Conservation (phyloP, 1,284 basidiomycete genomes). For the Malassezia globosa region DNA sequence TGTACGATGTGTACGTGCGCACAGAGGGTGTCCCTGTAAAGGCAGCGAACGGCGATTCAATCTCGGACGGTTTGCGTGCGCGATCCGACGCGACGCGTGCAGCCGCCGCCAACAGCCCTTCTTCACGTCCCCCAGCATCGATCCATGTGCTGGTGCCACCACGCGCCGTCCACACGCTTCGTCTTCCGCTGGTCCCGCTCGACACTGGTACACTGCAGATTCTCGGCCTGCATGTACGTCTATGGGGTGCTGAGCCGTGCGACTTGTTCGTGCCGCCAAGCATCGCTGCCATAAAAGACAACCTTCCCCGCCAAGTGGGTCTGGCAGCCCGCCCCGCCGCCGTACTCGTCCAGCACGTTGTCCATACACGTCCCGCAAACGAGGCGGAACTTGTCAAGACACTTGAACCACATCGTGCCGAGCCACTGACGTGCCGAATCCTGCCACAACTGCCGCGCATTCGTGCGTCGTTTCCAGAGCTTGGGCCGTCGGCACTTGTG, state of each 20-base stretch:
- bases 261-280: neutral
- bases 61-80: too few species aligned
- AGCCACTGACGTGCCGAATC: too few species aligned
- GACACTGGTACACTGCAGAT: conserved; percentile 60
- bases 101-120: neutral
- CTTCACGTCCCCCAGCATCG: neutral
- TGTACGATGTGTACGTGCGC: conserved; percentile 67
- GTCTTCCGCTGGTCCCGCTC: conserved; percentile 60
- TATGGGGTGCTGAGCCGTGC: conserved; percentile 57
- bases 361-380: neutral
- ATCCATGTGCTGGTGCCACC: conserved; percentile 56
- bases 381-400: neutral
- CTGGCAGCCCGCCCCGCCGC: conserved; percentile 54
- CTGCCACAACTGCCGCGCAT: conserved; percentile 75
- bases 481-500: conserved; percentile 82
- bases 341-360: conserved; percentile 4
- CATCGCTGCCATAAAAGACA: conserved; percentile 51
- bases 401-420: neutral
- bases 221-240: conserved; percentile 65
- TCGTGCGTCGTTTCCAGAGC: conserved; percentile 69
- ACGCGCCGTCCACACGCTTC: conserved; percentile 61
- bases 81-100: neutral
- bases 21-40: conserved; percentile 69
- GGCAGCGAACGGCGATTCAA: too few species aligned
- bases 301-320: conserved; percentile 49